Percentiles rank a stretch among this genome's conserved stretches.
Evolutionary conservation across 805 yeast species (phyloP).

Genomic region (Ogataea zsoltii): DNA sequence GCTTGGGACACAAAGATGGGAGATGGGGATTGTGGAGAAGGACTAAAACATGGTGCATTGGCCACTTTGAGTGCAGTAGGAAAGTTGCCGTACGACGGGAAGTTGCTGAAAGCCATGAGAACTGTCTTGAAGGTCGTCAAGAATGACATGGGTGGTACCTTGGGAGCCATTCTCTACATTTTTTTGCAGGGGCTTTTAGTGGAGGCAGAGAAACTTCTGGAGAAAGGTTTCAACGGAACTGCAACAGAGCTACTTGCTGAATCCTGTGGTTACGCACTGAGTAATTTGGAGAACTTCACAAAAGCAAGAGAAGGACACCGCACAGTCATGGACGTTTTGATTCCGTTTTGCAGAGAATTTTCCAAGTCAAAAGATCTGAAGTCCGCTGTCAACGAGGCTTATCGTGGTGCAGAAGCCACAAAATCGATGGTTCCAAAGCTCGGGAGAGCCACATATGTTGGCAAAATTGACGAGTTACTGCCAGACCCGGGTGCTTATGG

Average conservation of each 20-base stretch:
- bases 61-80: constrained; percentile 30
- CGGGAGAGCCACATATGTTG: constrained; percentile 42
- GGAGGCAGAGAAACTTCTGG: constrained; percentile 31
- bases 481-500: constrained; percentile 46
- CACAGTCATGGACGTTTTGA: constrained; percentile 42
- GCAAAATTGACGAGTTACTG: constrained; percentile 27
- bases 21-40: constrained; percentile 46
- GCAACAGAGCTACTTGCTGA: constrained; percentile 22
- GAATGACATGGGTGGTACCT: constrained; percentile 42
- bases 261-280: constrained; percentile 30
- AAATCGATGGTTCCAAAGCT: constrained; percentile 35
- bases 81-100: constrained; percentile 26
- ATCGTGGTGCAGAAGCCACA: constrained; percentile 38
- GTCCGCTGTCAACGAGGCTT: constrained; percentile 31
- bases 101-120: constrained; percentile 29
- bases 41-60: constrained; percentile 37
- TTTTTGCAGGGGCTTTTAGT: constrained; percentile 26
- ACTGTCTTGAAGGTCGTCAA: constrained; percentile 32
- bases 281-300: constrained; percentile 34
- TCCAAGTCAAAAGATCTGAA: constrained; percentile 24
- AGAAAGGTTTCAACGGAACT: constrained; percentile 5
- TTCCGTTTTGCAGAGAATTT: constrained; percentile 35
- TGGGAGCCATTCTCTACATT: constrained; percentile 39
- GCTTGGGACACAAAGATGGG: constrained; percentile 45
- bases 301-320: constrained; percentile 41